Percentiles rank a stretch among this genome's conserved stretches.
phyloP scores from a whole-genome alignment of 345 rosid species.

The Euclidium syriacum region DNA sequence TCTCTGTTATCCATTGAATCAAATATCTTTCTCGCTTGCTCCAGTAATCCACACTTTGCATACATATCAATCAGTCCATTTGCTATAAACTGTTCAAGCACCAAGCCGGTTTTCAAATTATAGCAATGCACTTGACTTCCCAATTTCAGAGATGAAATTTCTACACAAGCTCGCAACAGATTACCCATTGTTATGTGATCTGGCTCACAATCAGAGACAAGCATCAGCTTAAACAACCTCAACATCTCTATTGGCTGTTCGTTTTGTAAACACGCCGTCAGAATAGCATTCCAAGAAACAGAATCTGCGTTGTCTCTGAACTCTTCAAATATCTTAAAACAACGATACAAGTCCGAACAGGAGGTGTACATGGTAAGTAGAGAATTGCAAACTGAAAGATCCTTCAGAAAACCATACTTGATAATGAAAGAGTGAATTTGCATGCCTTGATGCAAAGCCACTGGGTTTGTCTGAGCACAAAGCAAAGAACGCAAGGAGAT shows the following conservation, averaged over 20 bases:
- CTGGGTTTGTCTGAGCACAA: constrained; percentile 35
- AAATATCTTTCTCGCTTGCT: constrained; percentile 42
- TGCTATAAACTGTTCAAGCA: constrained; percentile 36
- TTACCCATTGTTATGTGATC: constrained; percentile 50
- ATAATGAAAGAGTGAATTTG: constrained; percentile 47
- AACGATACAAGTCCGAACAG: constrained; percentile 38
- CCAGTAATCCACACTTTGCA: constrained; percentile 63
- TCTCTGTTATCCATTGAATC: constrained; percentile 46
- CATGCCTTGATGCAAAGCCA: constrained; percentile 38
- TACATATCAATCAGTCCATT: constrained; percentile 75
- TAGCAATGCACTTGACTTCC: constrained; percentile 63
- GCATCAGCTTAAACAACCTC: constrained; percentile 50
- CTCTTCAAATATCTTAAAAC: constrained; percentile 49
- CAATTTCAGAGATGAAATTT: constrained; percentile 56
- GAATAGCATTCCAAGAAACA: constrained; percentile 70
- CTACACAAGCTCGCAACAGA: constrained; percentile 54
- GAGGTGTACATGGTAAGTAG: constrained; percentile 55
- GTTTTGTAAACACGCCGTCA: constrained; percentile 59
- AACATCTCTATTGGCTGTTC: constrained; percentile 47
- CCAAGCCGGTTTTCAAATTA: constrained; percentile 44
- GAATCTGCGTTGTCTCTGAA: constrained; percentile 41
- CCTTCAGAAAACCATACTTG: constrained; percentile 37
- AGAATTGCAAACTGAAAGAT: constrained; percentile 46
- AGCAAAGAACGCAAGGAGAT: constrained; percentile 46
- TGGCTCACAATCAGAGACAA: constrained; percentile 38